Percentiles rank a stretch among this genome's conserved stretches.
Evolutionary conservation across 768 basidiomycete species (phyloP).

Genomic region (Multifurca ochricompacta): DNA sequence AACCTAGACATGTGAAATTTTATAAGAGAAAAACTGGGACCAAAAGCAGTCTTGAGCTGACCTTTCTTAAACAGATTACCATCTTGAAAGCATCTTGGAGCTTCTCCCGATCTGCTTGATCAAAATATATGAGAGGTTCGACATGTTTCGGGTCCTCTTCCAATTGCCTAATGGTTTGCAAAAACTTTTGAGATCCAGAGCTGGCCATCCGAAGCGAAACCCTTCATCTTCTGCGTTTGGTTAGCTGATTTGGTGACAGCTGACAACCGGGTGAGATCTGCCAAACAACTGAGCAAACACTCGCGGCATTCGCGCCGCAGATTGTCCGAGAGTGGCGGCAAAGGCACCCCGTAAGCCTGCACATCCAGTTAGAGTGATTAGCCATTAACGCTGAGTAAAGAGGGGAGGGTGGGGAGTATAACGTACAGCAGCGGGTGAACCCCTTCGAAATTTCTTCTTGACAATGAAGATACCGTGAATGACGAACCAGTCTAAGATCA

Average conservation of each 20-base stretch:
- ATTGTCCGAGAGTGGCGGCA: slow-evolving; percentile 65
- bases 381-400: neutral
- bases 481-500: slow-evolving; percentile 72
- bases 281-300: slow-evolving; percentile 64
- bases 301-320: slow-evolving; percentile 59
- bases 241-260: slow-evolving; percentile 43
- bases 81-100: slow-evolving; percentile 39
- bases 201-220: slow-evolving; percentile 61
- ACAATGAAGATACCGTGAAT: slow-evolving; percentile 76
- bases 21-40: neutral
- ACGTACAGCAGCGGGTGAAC: slow-evolving; percentile 49
- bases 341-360: slow-evolving; percentile 56
- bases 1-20: slow-evolving; percentile 26
- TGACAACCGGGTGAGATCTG: slow-evolving; percentile 59
- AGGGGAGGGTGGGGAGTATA: slow-evolving; percentile 14
- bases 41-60: slow-evolving; percentile 22
- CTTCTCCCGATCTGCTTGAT: slow-evolving; percentile 46
- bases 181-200: slow-evolving; percentile 71
- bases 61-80: slow-evolving; percentile 38
- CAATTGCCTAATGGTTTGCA: slow-evolving; percentile 46
- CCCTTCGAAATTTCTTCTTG: slow-evolving; percentile 66
- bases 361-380: slow-evolving; percentile 2
- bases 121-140: slow-evolving; percentile 39
- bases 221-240: slow-evolving; percentile 46
- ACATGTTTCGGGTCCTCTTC: slow-evolving; percentile 68